These are phyloP conservation scores for Cutaneotrichosporon cutaneum DNA, from an alignment of 1,284 basidiomycete genomes.

Conservation along the genomic window DNA sequence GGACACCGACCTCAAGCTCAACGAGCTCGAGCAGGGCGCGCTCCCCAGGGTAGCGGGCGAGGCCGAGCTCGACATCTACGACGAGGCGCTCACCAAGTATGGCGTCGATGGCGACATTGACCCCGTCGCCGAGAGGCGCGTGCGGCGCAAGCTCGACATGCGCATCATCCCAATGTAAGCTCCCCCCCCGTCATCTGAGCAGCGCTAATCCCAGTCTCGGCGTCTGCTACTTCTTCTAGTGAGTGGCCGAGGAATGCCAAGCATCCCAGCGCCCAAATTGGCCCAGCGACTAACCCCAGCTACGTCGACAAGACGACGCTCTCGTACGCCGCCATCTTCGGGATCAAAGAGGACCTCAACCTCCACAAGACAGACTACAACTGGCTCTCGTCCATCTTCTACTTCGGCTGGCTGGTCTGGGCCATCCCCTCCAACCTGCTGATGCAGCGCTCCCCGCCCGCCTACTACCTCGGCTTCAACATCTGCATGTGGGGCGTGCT, in stretches of 20 bases:
- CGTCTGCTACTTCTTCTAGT: slow-evolving; percentile 48
- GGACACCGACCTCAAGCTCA: not conserved
- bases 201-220: slow-evolving; percentile 21
- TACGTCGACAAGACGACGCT: slow-evolving; percentile 49
- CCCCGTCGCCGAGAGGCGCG: slow-evolving; percentile 40
- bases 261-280: not conserved
- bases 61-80: slow-evolving; percentile 40
- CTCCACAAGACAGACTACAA: slow-evolving; percentile 45
- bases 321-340: slow-evolving; percentile 50
- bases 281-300: slow-evolving; percentile 12
- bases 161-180: slow-evolving; percentile 37
- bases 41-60: slow-evolving; percentile 1
- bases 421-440: slow-evolving; percentile 57
- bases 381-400: slow-evolving; percentile 54
- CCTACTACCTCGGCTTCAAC: slow-evolving; percentile 56
- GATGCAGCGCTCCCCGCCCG: slow-evolving; percentile 56
- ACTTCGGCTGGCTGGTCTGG: slow-evolving; percentile 58
- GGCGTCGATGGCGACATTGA: slow-evolving; percentile 42
- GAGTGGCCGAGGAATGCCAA: slow-evolving; percentile 6
- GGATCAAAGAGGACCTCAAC: slow-evolving; percentile 47
- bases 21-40: not conserved
- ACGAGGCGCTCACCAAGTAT: slow-evolving; percentile 45
- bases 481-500: slow-evolving; percentile 56
- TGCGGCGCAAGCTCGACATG: slow-evolving; percentile 42
- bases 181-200: too few relatives aligned